phyloP scores from a whole-genome alignment of 805 yeast genomes.

The Candida golubevii region DNA sequence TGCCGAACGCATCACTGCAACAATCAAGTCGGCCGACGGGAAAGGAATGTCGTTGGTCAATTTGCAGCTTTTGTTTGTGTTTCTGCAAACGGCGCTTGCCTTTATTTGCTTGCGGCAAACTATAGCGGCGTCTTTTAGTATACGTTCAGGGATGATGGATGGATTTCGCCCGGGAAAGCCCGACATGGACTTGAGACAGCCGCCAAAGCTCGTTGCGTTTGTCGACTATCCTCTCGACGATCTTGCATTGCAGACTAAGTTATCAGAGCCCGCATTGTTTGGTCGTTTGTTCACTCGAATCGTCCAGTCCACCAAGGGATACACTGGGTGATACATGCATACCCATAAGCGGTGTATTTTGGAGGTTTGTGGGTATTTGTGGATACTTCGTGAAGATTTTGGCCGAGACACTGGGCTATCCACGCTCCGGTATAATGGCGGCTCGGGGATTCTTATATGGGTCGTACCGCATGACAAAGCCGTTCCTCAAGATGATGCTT shows the following conservation, averaged over 20 bases:
- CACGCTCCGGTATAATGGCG: background rate
- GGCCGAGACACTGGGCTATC: too few relatives aligned
- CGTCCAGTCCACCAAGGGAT: conserved; percentile 12
- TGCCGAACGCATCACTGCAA: conserved; percentile 16
- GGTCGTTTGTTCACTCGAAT: conserved; percentile 13
- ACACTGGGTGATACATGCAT: background rate
- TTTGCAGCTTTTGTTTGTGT: conserved; percentile 14
- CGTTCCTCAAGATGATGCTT: conserved; percentile 13
- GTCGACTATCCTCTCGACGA: conserved; percentile 12
- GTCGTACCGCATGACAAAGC: conserved; percentile 9
- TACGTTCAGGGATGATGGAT: conserved; percentile 22
- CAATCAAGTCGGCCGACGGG: conserved; percentile 12
- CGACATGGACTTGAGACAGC: conserved; percentile 31
- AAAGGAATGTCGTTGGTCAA: conserved; percentile 16
- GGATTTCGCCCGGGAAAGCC: conserved; percentile 26
- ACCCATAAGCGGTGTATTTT: too few relatives aligned
- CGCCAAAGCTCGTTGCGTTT: conserved; percentile 19
- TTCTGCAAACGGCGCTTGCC: conserved; percentile 16
- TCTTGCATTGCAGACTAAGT: conserved; percentile 9
- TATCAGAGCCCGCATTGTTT: conserved; percentile 11
- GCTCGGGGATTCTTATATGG: conserved; percentile 8
- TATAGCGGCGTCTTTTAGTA: conserved; percentile 19
- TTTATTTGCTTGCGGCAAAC: conserved; percentile 17
- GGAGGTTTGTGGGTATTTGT: too few relatives aligned
- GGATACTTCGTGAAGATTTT: too few relatives aligned